Conservation (phyloP, 805 yeast genomes). For the Saccharomycopsis sp. region DNA sequence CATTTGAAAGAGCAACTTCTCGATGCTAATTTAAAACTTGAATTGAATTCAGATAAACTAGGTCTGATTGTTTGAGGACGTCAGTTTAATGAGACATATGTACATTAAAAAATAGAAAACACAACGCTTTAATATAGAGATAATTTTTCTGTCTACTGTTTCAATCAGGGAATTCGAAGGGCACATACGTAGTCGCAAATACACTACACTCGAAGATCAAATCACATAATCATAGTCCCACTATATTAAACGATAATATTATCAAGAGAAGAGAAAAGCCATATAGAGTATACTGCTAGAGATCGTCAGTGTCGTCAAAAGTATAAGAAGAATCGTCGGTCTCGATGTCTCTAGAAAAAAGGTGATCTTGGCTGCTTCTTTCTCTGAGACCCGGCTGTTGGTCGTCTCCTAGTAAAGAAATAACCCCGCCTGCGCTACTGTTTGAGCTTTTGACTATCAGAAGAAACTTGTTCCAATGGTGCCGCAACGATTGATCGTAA, state of each 20-base stretch:
- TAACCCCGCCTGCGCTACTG: neutral
- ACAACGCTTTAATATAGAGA: neutral
- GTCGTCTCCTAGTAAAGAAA: neutral
- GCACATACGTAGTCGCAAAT: too few relatives aligned
- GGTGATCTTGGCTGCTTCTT: neutral
- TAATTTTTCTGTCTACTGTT: too few relatives aligned
- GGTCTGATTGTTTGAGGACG: neutral
- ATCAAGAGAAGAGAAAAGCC: too few relatives aligned
- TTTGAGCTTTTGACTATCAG: neutral
- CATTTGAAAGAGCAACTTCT: constrained; percentile 36
- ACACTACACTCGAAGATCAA: too few relatives aligned
- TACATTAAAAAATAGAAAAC: neutral
- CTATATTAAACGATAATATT: too few relatives aligned
- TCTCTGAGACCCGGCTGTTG: neutral
- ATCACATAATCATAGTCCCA: too few relatives aligned
- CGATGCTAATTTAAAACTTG: constrained; percentile 36
- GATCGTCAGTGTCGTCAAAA: neutral
- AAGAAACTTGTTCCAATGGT: neutral
- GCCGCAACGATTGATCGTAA: constrained; percentile 1
- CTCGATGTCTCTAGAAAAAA: neutral
- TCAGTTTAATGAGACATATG: neutral
- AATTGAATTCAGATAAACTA: constrained; percentile 7
- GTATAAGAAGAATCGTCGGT: neutral
- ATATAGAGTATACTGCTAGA: neutral
- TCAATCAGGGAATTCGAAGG: too few relatives aligned